phyloP scores from a whole-genome alignment of 1,284 basidiomycete species.

The Taiwanofungus camphoratus region DNA sequence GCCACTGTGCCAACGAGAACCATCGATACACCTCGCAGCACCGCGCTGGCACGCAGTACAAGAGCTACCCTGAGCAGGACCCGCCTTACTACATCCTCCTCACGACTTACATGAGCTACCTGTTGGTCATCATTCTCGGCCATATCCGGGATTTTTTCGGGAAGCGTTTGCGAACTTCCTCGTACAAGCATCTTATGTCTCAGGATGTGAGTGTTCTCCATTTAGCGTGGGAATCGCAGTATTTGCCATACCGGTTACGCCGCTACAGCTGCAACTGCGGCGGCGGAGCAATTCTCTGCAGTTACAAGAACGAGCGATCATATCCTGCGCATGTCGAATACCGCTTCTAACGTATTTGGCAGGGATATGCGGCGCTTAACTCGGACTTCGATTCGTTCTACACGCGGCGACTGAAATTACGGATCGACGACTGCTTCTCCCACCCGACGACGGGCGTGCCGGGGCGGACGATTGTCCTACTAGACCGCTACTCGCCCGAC shows the following conservation, averaged over 20 bases:
- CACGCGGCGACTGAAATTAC: constrained; percentile 89
- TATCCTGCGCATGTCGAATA: too few relatives aligned
- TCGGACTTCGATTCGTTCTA: constrained; percentile 99
- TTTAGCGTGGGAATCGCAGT: neutral
- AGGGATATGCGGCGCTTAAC: constrained; percentile 96
- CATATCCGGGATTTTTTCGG: constrained; percentile 96
- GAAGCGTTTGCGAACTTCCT: constrained; percentile 70
- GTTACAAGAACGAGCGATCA: too few relatives aligned
- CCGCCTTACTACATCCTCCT: constrained; percentile 89
- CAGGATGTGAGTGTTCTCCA: constrained; percentile 55
- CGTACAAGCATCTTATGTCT: constrained; percentile 81
- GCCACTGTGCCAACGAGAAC: constrained; percentile 70
- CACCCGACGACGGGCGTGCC: constrained; percentile 94
- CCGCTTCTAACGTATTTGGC: constrained; percentile 13
- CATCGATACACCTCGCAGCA: constrained; percentile 69
- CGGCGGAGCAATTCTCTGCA: neutral
- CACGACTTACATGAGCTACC: constrained; percentile 89
- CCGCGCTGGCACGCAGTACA: constrained; percentile 41
- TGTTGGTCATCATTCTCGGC: constrained; percentile 85
- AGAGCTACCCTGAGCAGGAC: constrained; percentile 59
- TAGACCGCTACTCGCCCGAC: constrained; percentile 83
- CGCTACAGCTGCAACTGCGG: neutral
- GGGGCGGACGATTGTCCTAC: constrained; percentile 85
- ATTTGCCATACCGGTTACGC: too few relatives aligned
- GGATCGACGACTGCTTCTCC: constrained; percentile 95